phyloP scores from a whole-genome alignment of 2,329 filamentous ascomycete species.

The Trichoderma koningii region DNA sequence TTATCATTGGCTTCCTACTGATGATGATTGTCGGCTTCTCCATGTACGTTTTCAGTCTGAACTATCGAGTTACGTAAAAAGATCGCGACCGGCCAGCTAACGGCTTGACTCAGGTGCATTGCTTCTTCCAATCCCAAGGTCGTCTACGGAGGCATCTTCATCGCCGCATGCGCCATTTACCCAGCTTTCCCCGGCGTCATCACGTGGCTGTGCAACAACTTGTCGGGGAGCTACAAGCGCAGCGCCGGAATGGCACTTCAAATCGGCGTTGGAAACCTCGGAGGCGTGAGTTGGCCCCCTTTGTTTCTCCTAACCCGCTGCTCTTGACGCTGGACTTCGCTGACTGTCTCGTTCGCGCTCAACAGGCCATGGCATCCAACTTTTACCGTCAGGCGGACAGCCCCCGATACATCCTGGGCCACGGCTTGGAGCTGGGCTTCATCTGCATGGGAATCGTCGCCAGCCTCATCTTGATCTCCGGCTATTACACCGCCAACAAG shows the following conservation, averaged over 20 bases:
- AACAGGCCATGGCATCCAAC: slow-evolving; percentile 68
- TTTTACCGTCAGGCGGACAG: slow-evolving; percentile 62
- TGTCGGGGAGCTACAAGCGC: slow-evolving; percentile 67
- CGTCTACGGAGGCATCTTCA: slow-evolving; percentile 73
- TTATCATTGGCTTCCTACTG: slow-evolving; percentile 56
- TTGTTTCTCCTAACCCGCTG: not conserved
- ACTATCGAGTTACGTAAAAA: not conserved
- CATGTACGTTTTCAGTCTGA: slow-evolving; percentile 41
- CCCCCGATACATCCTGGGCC: slow-evolving; percentile 54
- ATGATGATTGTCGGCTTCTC: slow-evolving; percentile 60
- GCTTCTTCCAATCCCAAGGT: slow-evolving; percentile 58
- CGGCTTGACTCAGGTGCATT: slow-evolving; percentile 54
- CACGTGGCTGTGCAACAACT: slow-evolving; percentile 77
- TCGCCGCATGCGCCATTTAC: slow-evolving; percentile 77
- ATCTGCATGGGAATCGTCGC: slow-evolving; percentile 50
- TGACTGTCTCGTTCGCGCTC: slow-evolving; percentile 1
- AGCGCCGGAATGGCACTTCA: slow-evolving; percentile 65
- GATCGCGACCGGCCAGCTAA: not conserved
- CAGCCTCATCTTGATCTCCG: slow-evolving; percentile 46
- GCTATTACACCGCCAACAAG: slow-evolving; percentile 61
- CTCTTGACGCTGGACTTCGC: not conserved
- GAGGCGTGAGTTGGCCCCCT: slow-evolving; percentile 44
- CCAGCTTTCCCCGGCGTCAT: slow-evolving; percentile 78
- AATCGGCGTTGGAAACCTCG: slow-evolving; percentile 62
- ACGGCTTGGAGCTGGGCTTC: slow-evolving; percentile 54